Base-by-base conservation (phyloP, 2,329 filamentous ascomycete species). In the Talaromyces funiculosus region DNA sequence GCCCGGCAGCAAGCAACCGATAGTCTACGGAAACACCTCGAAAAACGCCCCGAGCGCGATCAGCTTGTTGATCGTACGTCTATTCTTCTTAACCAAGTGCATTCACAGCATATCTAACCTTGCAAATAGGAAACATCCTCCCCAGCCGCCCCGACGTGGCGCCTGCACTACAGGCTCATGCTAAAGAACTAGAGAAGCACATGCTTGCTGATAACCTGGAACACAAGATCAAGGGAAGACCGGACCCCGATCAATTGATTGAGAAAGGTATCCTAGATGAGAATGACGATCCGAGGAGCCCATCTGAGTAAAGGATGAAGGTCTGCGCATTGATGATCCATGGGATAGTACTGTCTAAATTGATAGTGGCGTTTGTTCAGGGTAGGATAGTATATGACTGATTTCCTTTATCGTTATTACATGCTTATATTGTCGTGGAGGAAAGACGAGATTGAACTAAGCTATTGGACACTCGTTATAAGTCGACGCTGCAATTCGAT, bases 151-250 rank as follows among this genome's bases (percentile, higher is more conserved):
- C 89, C 33, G 88, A 76, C 56, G 90, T 89, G 18, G 91, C 92
- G 0, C 92, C 92, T 0, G 84, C 88, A 2, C 80, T 97, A 58
- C 86, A 88, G 71, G 90, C 88, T 60, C 86, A 91, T 64, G 91
- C 94, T 75, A 88, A 84, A 70, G 90, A 96, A 79, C 86, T 97
- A 43, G 86, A 92, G 75, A 91, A 87, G 73, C 88, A 91, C 74
- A 96, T 97, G 92, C 85, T 89, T 14, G 89, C 86, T 62, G 90
- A 96, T 74, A 88, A 83, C 59, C 82, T 97, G 64, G 94, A 96
- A 75, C 91, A 95, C 70, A 92, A 92, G 74, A 86, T 97, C 64
- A 84, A 88, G 69, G 83, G 88, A 68, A 84, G 92, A 20, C 92
- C 92, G 1, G 81, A 84, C 37, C 88, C 90, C 10, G 90, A 92